These are phyloP conservation scores for Trichoderma virens DNA, from an alignment of 495 filamentous ascomycete genomes.

Conservation along the genomic window DNA sequence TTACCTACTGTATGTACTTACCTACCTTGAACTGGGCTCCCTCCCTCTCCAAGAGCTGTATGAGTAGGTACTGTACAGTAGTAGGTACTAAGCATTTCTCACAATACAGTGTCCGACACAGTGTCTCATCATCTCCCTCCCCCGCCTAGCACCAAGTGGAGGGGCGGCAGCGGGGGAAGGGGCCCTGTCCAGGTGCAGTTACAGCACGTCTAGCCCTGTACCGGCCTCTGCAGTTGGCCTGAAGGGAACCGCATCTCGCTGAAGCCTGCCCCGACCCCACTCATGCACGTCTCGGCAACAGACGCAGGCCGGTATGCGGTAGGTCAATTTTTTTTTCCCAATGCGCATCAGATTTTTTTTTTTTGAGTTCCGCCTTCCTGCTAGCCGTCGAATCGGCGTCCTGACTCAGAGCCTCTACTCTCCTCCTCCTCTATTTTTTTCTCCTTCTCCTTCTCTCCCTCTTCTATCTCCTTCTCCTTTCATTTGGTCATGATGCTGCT, in stretches of 20 bases:
- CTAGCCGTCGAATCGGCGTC: slow-evolving; percentile 6
- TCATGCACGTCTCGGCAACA: slow-evolving; percentile 4
- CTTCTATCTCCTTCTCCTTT: neutral
- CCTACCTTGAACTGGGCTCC: too few species aligned
- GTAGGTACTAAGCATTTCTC: too few species aligned
- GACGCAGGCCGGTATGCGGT: neutral
- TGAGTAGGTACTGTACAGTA: too few species aligned
- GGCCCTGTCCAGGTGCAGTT: neutral
- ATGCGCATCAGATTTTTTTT: neutral
- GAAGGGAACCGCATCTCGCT: neutral
- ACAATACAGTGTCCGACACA: neutral
- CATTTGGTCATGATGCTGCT: neutral
- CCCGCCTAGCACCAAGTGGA: neutral
- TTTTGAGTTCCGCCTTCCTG: slow-evolving; percentile 1
- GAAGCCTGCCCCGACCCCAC: neutral
- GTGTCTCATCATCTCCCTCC: too few species aligned
- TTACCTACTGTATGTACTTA: too few species aligned
- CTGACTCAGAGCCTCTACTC: slow-evolving; percentile 10
- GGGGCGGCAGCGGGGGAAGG: neutral
- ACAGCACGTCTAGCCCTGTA: neutral
- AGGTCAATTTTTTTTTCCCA: neutral
- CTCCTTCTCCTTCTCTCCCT: slow-evolving; percentile 10
- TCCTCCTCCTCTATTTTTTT: slow-evolving; percentile 14
- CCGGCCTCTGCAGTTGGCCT: neutral
- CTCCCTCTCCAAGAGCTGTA: too few species aligned